Evolutionary conservation across 495 filamentous ascomycete genomes (phyloP).

Genomic region (Penicillium salamii): DNA sequence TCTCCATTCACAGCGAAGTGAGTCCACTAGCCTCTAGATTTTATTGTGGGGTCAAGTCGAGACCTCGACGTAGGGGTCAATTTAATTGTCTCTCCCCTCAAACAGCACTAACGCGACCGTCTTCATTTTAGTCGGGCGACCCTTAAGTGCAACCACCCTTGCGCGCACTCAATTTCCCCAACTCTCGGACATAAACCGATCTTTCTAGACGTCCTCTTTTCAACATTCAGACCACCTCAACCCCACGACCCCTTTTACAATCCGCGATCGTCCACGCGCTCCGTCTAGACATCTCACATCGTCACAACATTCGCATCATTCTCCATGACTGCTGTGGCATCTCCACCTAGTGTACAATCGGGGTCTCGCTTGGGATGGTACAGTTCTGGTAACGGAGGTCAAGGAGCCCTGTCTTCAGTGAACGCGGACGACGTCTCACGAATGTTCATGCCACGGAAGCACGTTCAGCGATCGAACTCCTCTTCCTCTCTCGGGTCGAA

Average conservation of each 20-base stretch:
- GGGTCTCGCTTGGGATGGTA: constrained; percentile 61
- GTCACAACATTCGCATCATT: constrained; percentile 31
- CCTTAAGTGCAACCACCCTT: constrained; percentile 13
- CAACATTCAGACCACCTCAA: neutral
- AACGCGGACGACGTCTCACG: constrained; percentile 82
- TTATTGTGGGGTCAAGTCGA: constrained; percentile 1
- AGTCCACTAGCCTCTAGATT: constrained; percentile 1
- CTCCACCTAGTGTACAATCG: constrained; percentile 82
- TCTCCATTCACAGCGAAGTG: constrained; percentile 8
- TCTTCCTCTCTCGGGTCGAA: constrained; percentile 67
- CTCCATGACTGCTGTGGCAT: constrained; percentile 96
- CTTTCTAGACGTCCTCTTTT: neutral
- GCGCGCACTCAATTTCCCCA: constrained; percentile 8
- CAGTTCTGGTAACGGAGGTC: constrained; percentile 64
- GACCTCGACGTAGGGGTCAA: constrained; percentile 1
- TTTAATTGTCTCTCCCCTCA: constrained; percentile 13
- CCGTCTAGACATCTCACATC: constrained; percentile 16
- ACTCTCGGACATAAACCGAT: neutral
- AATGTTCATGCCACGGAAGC: constrained; percentile 85
- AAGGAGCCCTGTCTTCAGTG: constrained; percentile 74
- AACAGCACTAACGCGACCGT: constrained; percentile 30
- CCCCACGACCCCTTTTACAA: constrained; percentile 1
- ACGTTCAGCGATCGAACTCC: constrained; percentile 78
- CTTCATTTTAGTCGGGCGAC: constrained; percentile 21
- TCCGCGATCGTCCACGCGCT: constrained; percentile 15